A percentile compares a stretch with the other conserved stretches of the same genome.
Evolutionary conservation across 441 rosid species (phyloP).

Genomic region (Corymbia citriodora): DNA sequence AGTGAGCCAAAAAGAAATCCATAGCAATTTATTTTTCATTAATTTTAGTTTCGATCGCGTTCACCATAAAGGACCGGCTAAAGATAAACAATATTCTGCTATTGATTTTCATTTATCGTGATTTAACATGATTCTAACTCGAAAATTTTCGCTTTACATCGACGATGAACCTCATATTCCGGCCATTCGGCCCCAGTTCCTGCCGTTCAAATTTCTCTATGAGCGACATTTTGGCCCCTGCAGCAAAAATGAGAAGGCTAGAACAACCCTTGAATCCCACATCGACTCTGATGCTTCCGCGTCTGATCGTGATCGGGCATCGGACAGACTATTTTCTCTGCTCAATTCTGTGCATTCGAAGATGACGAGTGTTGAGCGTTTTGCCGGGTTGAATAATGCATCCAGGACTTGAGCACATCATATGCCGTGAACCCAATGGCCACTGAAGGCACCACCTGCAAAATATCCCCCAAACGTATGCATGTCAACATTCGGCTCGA

Average conservation of each 20-base stretch:
- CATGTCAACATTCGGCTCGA: background rate
- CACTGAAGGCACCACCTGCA: constrained; percentile 92
- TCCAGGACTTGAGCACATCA: constrained; percentile 86
- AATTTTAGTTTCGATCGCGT: background rate
- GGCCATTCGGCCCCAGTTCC: background rate
- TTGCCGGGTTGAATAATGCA: constrained; percentile 73
- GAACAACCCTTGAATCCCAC: background rate
- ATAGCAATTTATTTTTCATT: too few relatives aligned
- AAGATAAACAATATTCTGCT: background rate
- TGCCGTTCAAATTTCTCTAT: background rate
- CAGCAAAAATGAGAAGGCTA: background rate
- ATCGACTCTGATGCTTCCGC: background rate
- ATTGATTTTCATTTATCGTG: background rate
- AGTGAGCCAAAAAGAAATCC: too few relatives aligned
- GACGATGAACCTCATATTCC: background rate
- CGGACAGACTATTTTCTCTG: background rate
- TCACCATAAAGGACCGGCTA: background rate
- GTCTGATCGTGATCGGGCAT: background rate
- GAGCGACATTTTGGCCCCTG: background rate
- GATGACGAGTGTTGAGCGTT: constrained; percentile 19
- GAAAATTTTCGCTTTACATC: background rate
- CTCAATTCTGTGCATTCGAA: background rate
- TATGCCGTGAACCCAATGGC: constrained; percentile 92
- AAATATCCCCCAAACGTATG: background rate
- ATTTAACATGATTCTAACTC: background rate